A percentile compares a stretch with the other conserved stretches of the same genome.
These are phyloP conservation scores for Fusarium sororula DNA, from an alignment of 2,329 filamentous ascomycete genomes.

Conservation along the genomic window DNA sequence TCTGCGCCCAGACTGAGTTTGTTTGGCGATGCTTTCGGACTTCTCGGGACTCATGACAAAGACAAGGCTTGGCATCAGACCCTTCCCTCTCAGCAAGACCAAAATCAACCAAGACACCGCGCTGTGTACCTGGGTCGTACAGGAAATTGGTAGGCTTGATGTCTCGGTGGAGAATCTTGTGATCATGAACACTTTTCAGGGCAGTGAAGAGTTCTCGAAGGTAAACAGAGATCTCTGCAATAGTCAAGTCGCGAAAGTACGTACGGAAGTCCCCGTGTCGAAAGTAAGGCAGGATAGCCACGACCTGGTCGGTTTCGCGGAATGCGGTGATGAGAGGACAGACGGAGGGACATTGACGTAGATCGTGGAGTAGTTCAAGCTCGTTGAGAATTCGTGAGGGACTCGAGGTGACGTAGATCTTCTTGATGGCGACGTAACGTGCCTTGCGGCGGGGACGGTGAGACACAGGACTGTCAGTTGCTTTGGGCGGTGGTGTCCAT, in stretches of 20 bases:
- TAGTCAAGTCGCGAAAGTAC: constrained; percentile 91
- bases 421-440: constrained; percentile 96
- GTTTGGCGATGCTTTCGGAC: constrained; percentile 70
- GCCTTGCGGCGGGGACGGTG: constrained; percentile 50
- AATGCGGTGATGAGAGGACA: constrained; percentile 98
- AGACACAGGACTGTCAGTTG: constrained; percentile 50
- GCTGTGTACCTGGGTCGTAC: constrained; percentile 81
- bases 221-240: constrained; percentile 88
- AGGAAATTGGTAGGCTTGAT: constrained; percentile 99
- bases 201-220: constrained; percentile 89
- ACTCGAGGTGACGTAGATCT: constrained; percentile 98
- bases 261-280: constrained; percentile 93
- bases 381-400: constrained; percentile 95
- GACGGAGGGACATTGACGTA: constrained; percentile 83
- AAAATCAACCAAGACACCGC: constrained; percentile 97
- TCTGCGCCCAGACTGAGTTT: constrained; percentile 65
- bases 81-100: constrained; percentile 90
- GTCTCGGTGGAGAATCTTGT: constrained; percentile 89
- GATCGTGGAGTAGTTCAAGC: constrained; percentile 88
- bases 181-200: constrained; percentile 81
- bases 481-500: constrained; percentile 75
- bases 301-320: constrained; percentile 90
- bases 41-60: constrained; percentile 75
- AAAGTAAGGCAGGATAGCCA: constrained; percentile 95
- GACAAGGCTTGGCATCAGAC: constrained; percentile 79